These are phyloP conservation scores for Apophysomyces elegans DNA, from an alignment of 371 early-diverging fungal species.

Conservation along the genomic window DNA sequence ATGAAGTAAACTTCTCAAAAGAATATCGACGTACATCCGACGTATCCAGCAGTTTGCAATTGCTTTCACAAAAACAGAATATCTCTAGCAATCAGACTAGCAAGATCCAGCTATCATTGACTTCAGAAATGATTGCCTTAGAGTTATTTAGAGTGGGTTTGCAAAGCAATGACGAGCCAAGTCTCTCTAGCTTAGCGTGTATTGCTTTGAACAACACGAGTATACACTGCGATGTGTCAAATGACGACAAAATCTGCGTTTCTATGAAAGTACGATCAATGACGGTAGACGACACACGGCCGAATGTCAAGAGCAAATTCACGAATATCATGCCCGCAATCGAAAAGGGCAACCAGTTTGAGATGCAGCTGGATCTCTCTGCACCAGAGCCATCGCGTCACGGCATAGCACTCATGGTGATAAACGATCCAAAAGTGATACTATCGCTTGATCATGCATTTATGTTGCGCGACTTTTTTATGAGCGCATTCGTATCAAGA, in stretches of 20 bases:
- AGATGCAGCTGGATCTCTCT: slow-evolving; percentile 45
- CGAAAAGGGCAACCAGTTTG: slow-evolving; percentile 46
- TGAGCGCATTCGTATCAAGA: slow-evolving; percentile 53
- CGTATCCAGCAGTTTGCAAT: neutral
- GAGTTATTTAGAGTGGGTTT: slow-evolving; percentile 32
- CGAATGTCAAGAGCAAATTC: slow-evolving; percentile 78
- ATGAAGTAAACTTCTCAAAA: neutral
- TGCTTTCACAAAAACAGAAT: neutral
- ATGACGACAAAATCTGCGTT: slow-evolving; percentile 68
- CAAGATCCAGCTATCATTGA: slow-evolving; percentile 10
- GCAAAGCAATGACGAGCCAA: slow-evolving; percentile 8
- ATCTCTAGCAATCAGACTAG: neutral
- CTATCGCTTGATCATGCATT: slow-evolving; percentile 86
- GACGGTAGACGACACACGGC: slow-evolving; percentile 83
- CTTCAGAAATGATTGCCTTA: slow-evolving; percentile 34
- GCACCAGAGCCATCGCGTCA: slow-evolving; percentile 43
- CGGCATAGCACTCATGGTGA: slow-evolving; percentile 65
- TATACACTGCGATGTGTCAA: slow-evolving; percentile 61
- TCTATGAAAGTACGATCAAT: slow-evolving; percentile 74
- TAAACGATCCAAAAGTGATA: slow-evolving; percentile 85
- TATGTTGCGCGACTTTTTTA: slow-evolving; percentile 71
- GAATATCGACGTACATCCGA: neutral
- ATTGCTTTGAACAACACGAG: slow-evolving; percentile 60
- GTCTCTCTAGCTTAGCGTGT: slow-evolving; percentile 31
- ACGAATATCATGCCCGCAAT: slow-evolving; percentile 78